Percentiles rank a stretch among this genome's conserved stretches.
These are phyloP conservation scores for Phyllostachys edulis DNA, from an alignment of 176 grass and related monocot species.

Conservation along the genomic window DNA sequence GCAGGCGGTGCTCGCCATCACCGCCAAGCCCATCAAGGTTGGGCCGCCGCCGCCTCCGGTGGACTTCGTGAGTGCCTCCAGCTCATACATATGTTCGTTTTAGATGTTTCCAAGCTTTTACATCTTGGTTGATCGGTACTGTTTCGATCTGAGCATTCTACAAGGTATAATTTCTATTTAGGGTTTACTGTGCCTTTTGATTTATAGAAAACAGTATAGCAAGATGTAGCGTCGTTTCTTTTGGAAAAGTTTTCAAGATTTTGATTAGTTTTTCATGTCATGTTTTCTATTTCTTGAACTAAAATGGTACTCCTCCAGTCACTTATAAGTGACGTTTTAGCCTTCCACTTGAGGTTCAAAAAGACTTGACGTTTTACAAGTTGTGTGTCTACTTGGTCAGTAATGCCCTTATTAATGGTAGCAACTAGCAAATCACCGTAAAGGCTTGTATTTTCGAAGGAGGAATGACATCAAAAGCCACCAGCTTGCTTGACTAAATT, in stretches of 20 bases:
- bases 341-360: no score
- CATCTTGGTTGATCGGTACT: neutral
- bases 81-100: neutral
- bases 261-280: neutral
- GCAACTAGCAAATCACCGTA: no score
- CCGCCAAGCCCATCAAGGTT: conserved; percentile 47
- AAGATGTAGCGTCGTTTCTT: neutral
- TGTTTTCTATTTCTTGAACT: neutral
- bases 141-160: neutral
- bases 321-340: no score
- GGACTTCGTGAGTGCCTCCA: conserved; percentile 76
- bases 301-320: no score
- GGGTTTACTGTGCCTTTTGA: neutral
- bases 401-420: no score
- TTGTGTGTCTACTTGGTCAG: no score
- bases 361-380: no score
- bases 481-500: no score
- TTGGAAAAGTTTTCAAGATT: neutral
- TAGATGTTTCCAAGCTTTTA: neutral
- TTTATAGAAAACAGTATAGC: neutral
- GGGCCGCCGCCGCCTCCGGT: conserved; percentile 58
- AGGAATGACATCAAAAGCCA: no score
- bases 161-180: neutral
- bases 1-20: conserved; percentile 49
- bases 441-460: no score